Base-by-base conservation (phyloP, 768 basidiomycete genomes). In the Aureoboletus auriporus region DNA sequence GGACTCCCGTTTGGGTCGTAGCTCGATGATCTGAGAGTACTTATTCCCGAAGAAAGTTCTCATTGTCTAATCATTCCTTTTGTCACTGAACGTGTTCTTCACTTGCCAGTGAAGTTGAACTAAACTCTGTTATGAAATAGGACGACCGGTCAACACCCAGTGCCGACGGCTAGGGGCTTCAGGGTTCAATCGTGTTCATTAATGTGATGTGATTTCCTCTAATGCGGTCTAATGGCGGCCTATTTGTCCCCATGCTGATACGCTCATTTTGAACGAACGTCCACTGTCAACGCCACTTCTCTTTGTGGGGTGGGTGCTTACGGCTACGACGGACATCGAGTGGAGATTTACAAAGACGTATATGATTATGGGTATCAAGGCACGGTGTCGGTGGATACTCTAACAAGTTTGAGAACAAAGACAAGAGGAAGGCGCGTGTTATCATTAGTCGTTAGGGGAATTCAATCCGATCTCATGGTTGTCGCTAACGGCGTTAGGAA, bases 311-410 rank as follows among this genome's bases (percentile, higher is more conserved):
- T 23, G 41, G 57, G 50, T 37, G 52, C 55, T 43, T 54, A 54
- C 52, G 46, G 50, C 28, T 60, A 63, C 51, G 57, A 62, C 47
- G 64, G 59, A n/a, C 57, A 63, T 52, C 65, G 59, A 37, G 60
- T 49, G 39, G 60, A 62, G 46, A 43, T 69, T 26, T 53, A 59
- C 44, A 28, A 49, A 12, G 45, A 60, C 28, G 39, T 63, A 17
- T 48, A 56, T 26, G 39, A 55, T 6, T 47, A 54, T 38, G 69
- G 61, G 31, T 49, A 29, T 54, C 46, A 28, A 40, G 53, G 55
- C 39, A 50, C 13, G 50, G 49, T 26, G 58, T 58, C 31, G 39
- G 53, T 14, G 54, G 52, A 28, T 62, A 52, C 39, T 57, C 57
- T 23, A 23, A 23, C 20, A 23, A 23, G 20, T 23, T 23, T 2